Evolutionary conservation across 2,329 filamentous ascomycete species (phyloP).

Genomic region (Hansfordia pulvinata): DNA sequence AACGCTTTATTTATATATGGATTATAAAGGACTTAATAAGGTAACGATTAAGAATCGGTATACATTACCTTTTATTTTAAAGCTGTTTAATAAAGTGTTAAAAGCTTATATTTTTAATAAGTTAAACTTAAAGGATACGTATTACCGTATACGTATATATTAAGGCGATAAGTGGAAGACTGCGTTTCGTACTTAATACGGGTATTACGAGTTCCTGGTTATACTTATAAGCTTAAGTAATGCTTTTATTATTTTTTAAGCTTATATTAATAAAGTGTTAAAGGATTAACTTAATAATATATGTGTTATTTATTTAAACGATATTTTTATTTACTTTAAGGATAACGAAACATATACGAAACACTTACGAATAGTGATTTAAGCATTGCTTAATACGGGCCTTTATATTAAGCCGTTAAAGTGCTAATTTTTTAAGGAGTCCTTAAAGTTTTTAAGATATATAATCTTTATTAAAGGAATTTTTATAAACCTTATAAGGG

Average conservation of each 20-base stretch:
- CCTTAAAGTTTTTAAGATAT: slow-evolving; percentile 16
- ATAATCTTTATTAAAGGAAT: slow-evolving; percentile 13
- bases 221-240: background rate
- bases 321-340: background rate
- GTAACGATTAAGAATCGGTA: slow-evolving; percentile 20
- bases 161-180: slow-evolving; percentile 19
- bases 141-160: slow-evolving; percentile 18
- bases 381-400: no score
- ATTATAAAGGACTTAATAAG: slow-evolving; percentile 20
- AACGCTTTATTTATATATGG: slow-evolving; percentile 15
- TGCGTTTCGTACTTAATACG: slow-evolving; percentile 17
- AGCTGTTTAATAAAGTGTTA: slow-evolving; percentile 13
- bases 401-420: slow-evolving; percentile 7
- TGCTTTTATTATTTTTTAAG: background rate
- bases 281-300: background rate
- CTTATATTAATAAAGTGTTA: background rate
- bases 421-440: slow-evolving; percentile 14
- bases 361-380: background rate
- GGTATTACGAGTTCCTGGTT: slow-evolving; percentile 20
- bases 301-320: background rate
- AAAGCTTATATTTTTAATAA: slow-evolving; percentile 15
- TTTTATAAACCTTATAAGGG: slow-evolving; percentile 12
- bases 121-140: slow-evolving; percentile 16
- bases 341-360: background rate
- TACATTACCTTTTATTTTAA: slow-evolving; percentile 15